Evolutionary conservation across 495 filamentous ascomycete species (phyloP), one percentile per base, ranked within the genome.

Genomic region (Penicillium tannophilum): DNA sequence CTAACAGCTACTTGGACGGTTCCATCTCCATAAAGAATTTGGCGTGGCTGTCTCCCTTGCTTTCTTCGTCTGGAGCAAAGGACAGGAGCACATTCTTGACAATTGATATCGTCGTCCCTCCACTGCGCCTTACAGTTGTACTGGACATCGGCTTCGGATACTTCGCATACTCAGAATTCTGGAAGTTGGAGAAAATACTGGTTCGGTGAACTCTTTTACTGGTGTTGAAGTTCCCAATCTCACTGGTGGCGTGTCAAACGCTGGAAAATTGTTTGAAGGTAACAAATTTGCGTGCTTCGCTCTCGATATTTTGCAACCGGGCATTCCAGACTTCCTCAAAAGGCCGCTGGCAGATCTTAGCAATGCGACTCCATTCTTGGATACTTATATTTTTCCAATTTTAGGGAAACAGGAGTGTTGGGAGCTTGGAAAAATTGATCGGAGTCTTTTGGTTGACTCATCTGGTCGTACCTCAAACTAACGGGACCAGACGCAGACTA

Each of bases 81-180:
- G 79, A 14, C 62, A 77, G 36, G 79, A 82, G 50, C 62, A 62
- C 11, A 75, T 81, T 28, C 83, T 83, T 4, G 67, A 81, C 33
- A 85, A 85, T 55, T 84, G 78, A 80, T 84, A 84, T 62, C 74
- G 72, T 19, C 73, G 80, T 19, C 56, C 70, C 41, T 52, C 57
- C 6, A 69, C 68, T 48, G 45, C 56, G 10, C 56, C 56, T 9
- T 63, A 75, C 55, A 58, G 56, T 66, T 28, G 66, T 71, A 35
- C 31, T 63, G 11, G 76, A 81, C 6, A 73, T 67, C 59, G 66
- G 68, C 41, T 33, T 52, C 11, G 54, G 58, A 46, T 63, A 74
- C 44, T 60, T 63, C 23, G 73, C 76, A 20, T 70, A 58, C 50
- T 66, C 63, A 6, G 12, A 67, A 71, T 79, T 2, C 53, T 72